Percentiles rank a stretch among this genome's conserved stretches.
phyloP scores from a whole-genome alignment of 2,329 filamentous ascomycete species.

The Trichoderma atrobrunneum region DNA sequence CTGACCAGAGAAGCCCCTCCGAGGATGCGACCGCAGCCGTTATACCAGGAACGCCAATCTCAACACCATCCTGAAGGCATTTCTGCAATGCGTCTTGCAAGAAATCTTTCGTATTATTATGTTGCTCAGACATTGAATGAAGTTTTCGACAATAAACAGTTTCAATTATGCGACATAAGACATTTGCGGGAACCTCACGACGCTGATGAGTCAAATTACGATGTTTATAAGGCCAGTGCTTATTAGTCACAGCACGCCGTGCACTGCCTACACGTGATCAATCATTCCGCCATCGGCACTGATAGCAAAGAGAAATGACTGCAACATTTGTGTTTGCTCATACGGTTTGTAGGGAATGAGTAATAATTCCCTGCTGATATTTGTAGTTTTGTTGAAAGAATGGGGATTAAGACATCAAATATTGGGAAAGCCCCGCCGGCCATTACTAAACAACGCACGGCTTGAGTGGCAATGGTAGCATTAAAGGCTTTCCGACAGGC shows the following conservation, averaged over 20 bases:
- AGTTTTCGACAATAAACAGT: not conserved
- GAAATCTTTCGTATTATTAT: not conserved
- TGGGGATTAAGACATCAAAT: not conserved
- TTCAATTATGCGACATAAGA: not conserved
- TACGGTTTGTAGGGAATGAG: not conserved
- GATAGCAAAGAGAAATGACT: not conserved
- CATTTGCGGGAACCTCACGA: not conserved
- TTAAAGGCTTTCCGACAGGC: not conserved
- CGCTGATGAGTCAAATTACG: not conserved
- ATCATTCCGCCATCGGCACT: not conserved
- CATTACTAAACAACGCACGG: not conserved
- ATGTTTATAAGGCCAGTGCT: not conserved
- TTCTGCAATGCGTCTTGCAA: not conserved
- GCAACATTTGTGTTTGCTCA: not conserved
- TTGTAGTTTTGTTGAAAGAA: not conserved
- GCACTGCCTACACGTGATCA: not conserved
- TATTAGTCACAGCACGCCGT: not conserved
- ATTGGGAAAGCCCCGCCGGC: not conserved
- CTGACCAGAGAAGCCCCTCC: not conserved
- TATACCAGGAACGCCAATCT: not conserved
- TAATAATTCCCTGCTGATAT: not conserved
- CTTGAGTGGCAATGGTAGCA: not conserved
- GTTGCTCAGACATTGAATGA: not conserved
- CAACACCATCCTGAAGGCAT: not conserved
- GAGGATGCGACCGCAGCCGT: not conserved